A percentile compares a stretch with the other conserved stretches of the same genome.
Conservation (phyloP, 2,329 filamentous ascomycete genomes). For the Penicillium sp. region DNA sequence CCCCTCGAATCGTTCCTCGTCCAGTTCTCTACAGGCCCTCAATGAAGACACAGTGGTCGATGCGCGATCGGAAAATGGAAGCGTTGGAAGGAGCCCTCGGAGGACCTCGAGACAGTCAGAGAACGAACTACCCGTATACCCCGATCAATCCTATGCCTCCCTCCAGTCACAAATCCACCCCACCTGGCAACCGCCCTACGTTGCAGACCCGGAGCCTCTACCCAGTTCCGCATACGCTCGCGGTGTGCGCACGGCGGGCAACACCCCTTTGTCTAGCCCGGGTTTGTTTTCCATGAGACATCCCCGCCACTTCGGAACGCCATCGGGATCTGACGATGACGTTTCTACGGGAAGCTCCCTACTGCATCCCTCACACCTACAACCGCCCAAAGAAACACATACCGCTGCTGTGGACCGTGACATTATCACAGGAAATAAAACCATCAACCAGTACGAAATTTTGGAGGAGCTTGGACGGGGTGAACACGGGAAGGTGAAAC, state of each 20-base stretch:
- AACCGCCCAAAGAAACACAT: conserved; percentile 81
- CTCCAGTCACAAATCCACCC: conserved; percentile 48
- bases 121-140: conserved; percentile 47
- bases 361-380: conserved; percentile 70
- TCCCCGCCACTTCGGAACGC: conserved; percentile 29
- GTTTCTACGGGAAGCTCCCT: conserved; percentile 58
- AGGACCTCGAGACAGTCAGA: conserved; percentile 35
- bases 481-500: conserved; percentile 96
- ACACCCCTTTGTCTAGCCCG: conserved; percentile 51
- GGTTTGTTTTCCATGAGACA: conserved; percentile 47
- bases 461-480: conserved; percentile 94
- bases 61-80: conserved; percentile 35
- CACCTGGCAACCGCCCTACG: conserved; percentile 40
- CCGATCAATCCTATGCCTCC: conserved; percentile 51
- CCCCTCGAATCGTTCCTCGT: conserved; percentile 45
- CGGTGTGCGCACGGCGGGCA: conserved; percentile 46
- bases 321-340: conserved; percentile 40
- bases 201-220: conserved; percentile 36
- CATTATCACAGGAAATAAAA: conserved; percentile 83
- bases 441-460: conserved; percentile 97
- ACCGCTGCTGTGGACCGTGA: conserved; percentile 90
- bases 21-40: conserved; percentile 45
- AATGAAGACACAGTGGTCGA: conserved; percentile 42
- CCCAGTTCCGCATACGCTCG: conserved; percentile 27
- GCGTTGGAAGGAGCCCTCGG: conserved; percentile 26